Evolutionary conservation across 148 eudicot species (phyloP), one percentile per base, ranked within the genome.

Genomic region (Rhododendron kiyosumense): DNA sequence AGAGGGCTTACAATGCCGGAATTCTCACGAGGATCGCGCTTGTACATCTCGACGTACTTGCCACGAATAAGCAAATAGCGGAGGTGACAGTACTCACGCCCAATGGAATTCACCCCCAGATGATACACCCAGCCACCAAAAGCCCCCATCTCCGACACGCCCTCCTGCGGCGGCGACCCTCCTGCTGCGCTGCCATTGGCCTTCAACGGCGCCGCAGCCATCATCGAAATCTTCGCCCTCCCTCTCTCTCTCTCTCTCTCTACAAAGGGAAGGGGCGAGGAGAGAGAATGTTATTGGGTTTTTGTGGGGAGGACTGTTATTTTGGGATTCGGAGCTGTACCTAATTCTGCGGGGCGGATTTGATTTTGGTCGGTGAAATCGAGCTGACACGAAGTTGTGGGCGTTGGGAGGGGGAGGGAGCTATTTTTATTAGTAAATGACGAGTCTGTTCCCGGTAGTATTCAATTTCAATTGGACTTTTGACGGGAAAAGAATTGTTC

Each of bases 61-160:
- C 99, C 99, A 0, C 93, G 88, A 26, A 97, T 91, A 81, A 84
- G 90, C 24, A 97, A 89, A 57, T 92, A 97, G 0, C 99, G 92
- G 17, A 94, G 91, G 81, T 91, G 96, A 43, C 95, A 97, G 79
- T 87, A 97, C 69, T 95, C 96, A 36, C 87, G 98, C 0, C 98
- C 99, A 61, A 97, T 93, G 10, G 92, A 89, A 78, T 95, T 94
- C 10, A 92, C 90, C 0, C 98, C 96, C n/a, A 95, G 22, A 88
- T 97, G 99, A 85, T 92, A 97, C 6, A 97, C 98, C 95, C 98
- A 94, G 0, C 99, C 99, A 38, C 99, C 99, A 38, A 86, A 95
- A 67, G 87, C 85, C 46, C 83, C 87, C 6, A 46, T 54, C 81
- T 78, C 81, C 52, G 81, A 43, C 51, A 43, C 13, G 3, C 49